Percentiles rank a stretch among this genome's conserved stretches.
These are phyloP conservation scores for Mucor velutinosus DNA, from an alignment of 371 early-diverging fungal species.

Conservation along the genomic window DNA sequence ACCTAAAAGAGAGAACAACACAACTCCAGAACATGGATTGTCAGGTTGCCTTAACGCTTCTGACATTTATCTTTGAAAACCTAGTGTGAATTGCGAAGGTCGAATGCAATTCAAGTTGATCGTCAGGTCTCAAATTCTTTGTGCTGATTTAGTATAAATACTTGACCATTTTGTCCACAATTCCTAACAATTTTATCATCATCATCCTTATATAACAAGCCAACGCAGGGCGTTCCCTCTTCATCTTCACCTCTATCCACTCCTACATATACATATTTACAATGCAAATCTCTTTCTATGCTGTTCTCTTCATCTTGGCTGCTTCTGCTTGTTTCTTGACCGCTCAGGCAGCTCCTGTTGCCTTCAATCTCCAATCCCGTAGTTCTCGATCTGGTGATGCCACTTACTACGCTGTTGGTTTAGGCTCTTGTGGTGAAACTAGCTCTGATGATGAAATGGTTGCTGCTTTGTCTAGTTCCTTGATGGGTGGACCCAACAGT, in stretches of 20 bases:
- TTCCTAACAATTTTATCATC: neutral
- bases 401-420: conserved; percentile 46
- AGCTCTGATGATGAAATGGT: conserved; percentile 32
- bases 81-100: neutral
- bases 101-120: neutral
- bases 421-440: conserved; percentile 46
- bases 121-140: neutral
- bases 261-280: neutral
- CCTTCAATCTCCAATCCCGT: conserved; percentile 12
- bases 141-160: neutral
- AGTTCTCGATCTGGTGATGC: conserved; percentile 27
- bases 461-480: conserved; percentile 33
- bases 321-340: neutral
- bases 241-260: neutral
- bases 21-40: neutral
- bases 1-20: neutral
- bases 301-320: neutral
- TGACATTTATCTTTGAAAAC: too few species aligned
- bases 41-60: neutral
- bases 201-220: neutral
- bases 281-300: neutral
- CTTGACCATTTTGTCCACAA: neutral
- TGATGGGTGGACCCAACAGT: neutral
- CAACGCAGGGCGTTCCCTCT: neutral
- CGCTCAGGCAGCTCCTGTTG: conserved; percentile 15